Conservation (phyloP, 2,329 filamentous ascomycete genomes). For the Penicillium sp. region DNA sequence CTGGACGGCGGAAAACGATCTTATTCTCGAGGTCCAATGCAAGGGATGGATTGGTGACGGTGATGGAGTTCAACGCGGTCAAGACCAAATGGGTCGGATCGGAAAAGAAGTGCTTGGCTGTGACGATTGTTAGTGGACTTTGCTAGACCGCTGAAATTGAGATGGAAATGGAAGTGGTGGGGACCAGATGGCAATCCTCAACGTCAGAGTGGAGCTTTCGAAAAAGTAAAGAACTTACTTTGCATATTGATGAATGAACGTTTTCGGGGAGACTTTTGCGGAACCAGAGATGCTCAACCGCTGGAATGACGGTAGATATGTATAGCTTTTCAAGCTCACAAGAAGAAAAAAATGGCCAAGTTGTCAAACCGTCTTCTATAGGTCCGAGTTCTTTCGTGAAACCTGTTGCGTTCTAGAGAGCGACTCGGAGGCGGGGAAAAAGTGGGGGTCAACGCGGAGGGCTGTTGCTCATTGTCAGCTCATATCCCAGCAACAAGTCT, state of each 20-base stretch:
- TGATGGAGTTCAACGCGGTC: slow-evolving; percentile 73
- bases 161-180: slow-evolving; percentile 1
- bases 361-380: neutral
- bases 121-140: neutral
- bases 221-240: slow-evolving; percentile 30
- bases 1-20: slow-evolving; percentile 73
- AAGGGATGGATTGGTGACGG: slow-evolving; percentile 79
- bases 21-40: slow-evolving; percentile 79
- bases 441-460: slow-evolving; percentile 25
- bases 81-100: slow-evolving; percentile 77
- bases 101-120: slow-evolving; percentile 82
- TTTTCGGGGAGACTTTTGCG: slow-evolving; percentile 1
- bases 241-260: slow-evolving; percentile 26
- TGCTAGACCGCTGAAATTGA: slow-evolving; percentile 1
- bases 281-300: slow-evolving; percentile 1
- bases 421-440: slow-evolving; percentile 21
- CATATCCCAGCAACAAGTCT: neutral
- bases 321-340: neutral
- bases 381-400: neutral
- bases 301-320: neutral
- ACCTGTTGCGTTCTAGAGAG: neutral
- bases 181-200: neutral
- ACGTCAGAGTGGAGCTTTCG: neutral
- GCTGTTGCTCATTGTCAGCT: slow-evolving; percentile 1
- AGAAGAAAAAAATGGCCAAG: neutral